phyloP scores from a whole-genome alignment of 1,284 basidiomycete species.

The Ganoderma meredithae region DNA sequence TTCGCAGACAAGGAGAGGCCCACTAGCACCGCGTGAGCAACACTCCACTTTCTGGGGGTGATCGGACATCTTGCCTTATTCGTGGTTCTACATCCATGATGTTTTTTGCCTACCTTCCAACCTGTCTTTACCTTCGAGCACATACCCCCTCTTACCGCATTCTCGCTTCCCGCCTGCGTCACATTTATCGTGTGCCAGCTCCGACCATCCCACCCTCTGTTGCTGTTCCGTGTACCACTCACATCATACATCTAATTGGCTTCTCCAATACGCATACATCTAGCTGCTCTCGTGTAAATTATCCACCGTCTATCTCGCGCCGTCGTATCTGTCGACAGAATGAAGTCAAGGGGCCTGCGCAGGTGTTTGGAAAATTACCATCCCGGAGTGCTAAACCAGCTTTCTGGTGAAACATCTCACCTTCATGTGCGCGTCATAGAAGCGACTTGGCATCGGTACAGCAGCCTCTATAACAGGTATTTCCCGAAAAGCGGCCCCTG shows the following conservation, averaged over 20 bases:
- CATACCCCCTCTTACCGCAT: constrained; percentile 6
- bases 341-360: not conserved
- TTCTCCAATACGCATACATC: constrained; percentile 14
- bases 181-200: constrained; percentile 8
- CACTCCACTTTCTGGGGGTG: not conserved
- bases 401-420: not conserved
- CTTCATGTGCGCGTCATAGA: not conserved
- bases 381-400: not conserved
- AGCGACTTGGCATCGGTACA: not conserved
- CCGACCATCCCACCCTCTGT: constrained; percentile 8
- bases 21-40: constrained; percentile 11
- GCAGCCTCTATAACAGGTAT: too few relatives aligned
- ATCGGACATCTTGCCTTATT: not conserved
- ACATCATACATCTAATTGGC: constrained; percentile 21
- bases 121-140: constrained; percentile 9
- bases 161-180: constrained; percentile 1
- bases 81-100: not conserved
- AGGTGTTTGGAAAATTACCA: not conserved
- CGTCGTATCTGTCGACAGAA: constrained; percentile 1
- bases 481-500: too few relatives aligned
- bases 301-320: constrained; percentile 23
- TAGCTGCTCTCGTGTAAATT: constrained; percentile 30
- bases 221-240: constrained; percentile 16
- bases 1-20: constrained; percentile 4
- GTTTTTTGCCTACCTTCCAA: constrained; percentile 16